phyloP scores from a whole-genome alignment of 495 filamentous ascomycete species.

The Penicillium bialowiezense region DNA sequence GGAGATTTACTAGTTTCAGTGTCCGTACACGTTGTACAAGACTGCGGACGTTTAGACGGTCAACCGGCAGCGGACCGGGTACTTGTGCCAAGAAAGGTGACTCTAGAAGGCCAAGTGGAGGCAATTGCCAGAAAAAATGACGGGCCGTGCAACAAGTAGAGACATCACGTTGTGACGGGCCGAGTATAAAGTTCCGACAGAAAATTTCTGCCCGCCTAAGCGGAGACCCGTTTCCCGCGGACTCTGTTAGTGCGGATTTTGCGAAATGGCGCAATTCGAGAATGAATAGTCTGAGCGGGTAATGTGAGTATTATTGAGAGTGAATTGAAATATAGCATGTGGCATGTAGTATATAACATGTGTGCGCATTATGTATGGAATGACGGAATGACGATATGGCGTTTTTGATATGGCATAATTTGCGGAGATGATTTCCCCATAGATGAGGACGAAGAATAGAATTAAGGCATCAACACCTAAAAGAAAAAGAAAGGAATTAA shows the following conservation, averaged over 20 bases:
- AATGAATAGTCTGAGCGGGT: not conserved
- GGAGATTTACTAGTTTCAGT: too few relatives aligned
- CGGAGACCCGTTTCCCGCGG: conserved; percentile 1
- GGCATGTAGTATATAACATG: too few relatives aligned
- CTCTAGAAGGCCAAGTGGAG: not conserved
- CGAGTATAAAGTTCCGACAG: conserved; percentile 24
- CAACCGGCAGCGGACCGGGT: too few relatives aligned
- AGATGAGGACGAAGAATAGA: not conserved
- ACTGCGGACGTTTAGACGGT: not conserved
- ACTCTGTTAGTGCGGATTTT: not conserved
- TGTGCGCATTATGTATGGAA: too few relatives aligned
- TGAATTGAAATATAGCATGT: too few relatives aligned
- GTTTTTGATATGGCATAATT: conserved; percentile 4
- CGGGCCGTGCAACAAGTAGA: conserved; percentile 5
- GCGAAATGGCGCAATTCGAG: conserved; percentile 4
- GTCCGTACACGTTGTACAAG: too few relatives aligned
- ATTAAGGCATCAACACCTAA: not conserved
- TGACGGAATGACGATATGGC: conserved; percentile 6
- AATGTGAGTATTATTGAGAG: too few relatives aligned
- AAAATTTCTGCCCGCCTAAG: conserved; percentile 22
- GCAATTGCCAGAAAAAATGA: not conserved
- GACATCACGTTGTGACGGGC: conserved; percentile 25
- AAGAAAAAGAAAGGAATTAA: not conserved
- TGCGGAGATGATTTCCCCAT: not conserved
- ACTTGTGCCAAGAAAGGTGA: not conserved